Evolutionary conservation across 1,284 basidiomycete species (phyloP), one percentile per base, ranked within the genome.

Genomic region (Ceratobasidium sp.): DNA sequence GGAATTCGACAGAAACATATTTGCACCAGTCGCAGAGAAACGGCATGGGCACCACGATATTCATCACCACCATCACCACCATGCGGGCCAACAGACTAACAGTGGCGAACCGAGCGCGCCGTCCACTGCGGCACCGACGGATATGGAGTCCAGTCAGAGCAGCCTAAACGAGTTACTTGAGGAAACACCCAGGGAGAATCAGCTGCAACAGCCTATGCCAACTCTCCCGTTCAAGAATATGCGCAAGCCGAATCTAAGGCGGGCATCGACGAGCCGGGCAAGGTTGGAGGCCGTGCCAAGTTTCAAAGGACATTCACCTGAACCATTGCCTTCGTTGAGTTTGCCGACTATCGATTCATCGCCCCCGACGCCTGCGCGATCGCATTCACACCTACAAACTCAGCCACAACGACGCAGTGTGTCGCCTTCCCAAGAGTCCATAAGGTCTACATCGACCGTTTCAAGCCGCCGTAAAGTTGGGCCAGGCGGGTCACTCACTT

Each of bases 371-470:
- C 66, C 74, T 29, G 50, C 45, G n/a, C 56, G 57, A 27, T 62
- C 57, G 7, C 22, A 60, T 14, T 15, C 48, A 15, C 27, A 64
- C n/a, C 7, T 19, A 9, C 36, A 41, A 41, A 15, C 45, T 4
- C 54, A 57, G 54, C 24, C 64, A 9, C 54, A 45, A 19, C 60
- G 63, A 14, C 72, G 72, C 17, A 89, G 87, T 78, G 88, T 85
- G n/a, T 93, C 93, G 0, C 92, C 92, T 9, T 92, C 92, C 11
- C 88, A 89, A 75, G 87, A 86, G 0, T 94, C 92, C 15, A 84
- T 92, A 54, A 85, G 84, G 31, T 91, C 90, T 5, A 69, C 76
- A 15, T 78, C 79, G 64, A 51, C 76, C 72, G 57, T 78, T 75
- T 75, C 41, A 76, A 79, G 80, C 36, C 81, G 19, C 80, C 84